Conservation (phyloP, 441 rosid species). For the Melastoma candidum region DNA sequence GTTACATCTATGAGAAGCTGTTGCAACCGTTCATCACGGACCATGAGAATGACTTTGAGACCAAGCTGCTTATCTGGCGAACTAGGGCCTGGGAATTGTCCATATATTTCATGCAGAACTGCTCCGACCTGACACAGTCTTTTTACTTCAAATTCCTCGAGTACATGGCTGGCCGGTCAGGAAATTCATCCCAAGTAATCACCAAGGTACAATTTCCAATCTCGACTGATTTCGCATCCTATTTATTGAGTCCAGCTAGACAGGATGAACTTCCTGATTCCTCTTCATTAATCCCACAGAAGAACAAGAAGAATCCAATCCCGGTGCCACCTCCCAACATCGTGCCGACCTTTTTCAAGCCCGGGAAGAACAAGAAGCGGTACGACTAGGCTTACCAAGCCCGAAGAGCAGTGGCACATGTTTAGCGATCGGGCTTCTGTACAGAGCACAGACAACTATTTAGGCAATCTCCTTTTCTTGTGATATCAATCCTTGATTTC, state of each 20-base stretch:
- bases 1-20: slow-evolving; percentile 8
- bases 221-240: neutral
- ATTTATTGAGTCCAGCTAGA: neutral
- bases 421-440: too few species aligned
- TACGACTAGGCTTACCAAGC: neutral
- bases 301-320: slow-evolving; percentile 8
- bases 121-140: slow-evolving; percentile 13
- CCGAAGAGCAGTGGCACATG: too few species aligned
- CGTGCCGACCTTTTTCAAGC: slow-evolving; percentile 14
- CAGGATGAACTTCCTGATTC: slow-evolving; percentile 4
- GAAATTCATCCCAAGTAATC: slow-evolving; percentile 13
- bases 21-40: slow-evolving; percentile 11
- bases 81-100: slow-evolving; percentile 15
- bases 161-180: slow-evolving; percentile 10
- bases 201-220: slow-evolving; percentile 21
- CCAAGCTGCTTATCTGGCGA: slow-evolving; percentile 7
- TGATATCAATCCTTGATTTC: too few species aligned
- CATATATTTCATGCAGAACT: slow-evolving; percentile 15
- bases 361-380: slow-evolving; percentile 14
- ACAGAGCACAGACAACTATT: too few species aligned
- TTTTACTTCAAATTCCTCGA: slow-evolving; percentile 14
- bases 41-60: slow-evolving; percentile 16
- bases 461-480: too few species aligned
- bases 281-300: slow-evolving; percentile 1
- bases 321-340: slow-evolving; percentile 13